A percentile compares a stretch with the other conserved stretches of the same genome.
These are phyloP conservation scores for Hyaloscypha hepaticicola DNA, from an alignment of 495 filamentous ascomycete species.

Conservation along the genomic window DNA sequence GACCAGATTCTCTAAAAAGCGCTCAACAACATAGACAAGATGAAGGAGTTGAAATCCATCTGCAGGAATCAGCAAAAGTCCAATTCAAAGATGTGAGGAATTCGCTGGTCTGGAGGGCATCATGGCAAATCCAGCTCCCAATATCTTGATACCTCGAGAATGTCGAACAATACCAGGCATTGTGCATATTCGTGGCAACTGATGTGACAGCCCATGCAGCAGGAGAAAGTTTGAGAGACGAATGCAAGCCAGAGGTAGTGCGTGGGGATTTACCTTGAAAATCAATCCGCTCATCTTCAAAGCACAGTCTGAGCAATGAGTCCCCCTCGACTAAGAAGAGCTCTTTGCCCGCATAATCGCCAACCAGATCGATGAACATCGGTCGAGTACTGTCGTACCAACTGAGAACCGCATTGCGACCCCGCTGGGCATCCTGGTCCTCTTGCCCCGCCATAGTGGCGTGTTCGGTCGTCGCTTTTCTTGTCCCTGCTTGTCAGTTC, in stretches of 20 bases:
- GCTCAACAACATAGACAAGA: constrained; percentile 65
- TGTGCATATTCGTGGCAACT: background rate
- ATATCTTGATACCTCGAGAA: background rate
- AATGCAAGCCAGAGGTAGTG: background rate
- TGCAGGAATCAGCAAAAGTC: constrained; percentile 20
- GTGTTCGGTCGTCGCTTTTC: constrained; percentile 1
- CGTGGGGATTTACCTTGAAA: constrained; percentile 43
- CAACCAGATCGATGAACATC: constrained; percentile 57
- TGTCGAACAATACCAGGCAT: background rate
- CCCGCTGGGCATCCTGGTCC: constrained; percentile 18
- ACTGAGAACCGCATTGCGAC: constrained; percentile 16
- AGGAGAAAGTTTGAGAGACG: background rate
- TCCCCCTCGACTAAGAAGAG: constrained; percentile 74
- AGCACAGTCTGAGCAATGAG: constrained; percentile 61
- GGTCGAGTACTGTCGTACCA: constrained; percentile 31
- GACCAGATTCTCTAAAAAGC: constrained; percentile 56
- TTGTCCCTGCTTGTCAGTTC: constrained; percentile 8
- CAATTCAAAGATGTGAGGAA: background rate
- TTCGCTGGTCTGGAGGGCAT: background rate
- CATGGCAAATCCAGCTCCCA: background rate
- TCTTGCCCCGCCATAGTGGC: constrained; percentile 22
- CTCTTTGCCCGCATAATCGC: constrained; percentile 73
- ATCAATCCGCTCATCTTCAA: constrained; percentile 59
- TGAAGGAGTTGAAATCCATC: constrained; percentile 72
- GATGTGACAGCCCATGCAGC: background rate